Percentiles rank a stretch among this genome's conserved stretches.
Conservation (phyloP, 1,284 basidiomycete species). For the Pseudozyma flocculosa region DNA sequence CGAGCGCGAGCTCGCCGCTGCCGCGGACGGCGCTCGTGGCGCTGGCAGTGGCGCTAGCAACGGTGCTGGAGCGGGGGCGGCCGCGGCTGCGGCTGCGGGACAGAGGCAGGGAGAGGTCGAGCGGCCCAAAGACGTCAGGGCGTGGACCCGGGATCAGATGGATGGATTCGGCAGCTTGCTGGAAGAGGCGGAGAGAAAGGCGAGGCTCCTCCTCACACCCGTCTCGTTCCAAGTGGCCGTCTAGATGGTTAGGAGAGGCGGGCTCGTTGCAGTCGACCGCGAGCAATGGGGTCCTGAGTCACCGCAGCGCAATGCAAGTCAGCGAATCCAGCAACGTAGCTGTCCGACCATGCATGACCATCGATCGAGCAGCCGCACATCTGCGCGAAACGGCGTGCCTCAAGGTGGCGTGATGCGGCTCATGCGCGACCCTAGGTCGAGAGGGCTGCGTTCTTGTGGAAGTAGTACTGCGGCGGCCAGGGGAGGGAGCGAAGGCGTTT, state of each 20-base stretch:
- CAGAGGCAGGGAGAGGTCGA: neutral
- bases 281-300: too few relatives aligned
- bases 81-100: neutral
- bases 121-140: conserved; percentile 4
- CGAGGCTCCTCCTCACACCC: conserved; percentile 13
- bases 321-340: too few relatives aligned
- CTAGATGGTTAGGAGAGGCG: neutral
- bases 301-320: too few relatives aligned
- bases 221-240: neutral
- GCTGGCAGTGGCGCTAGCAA: too few relatives aligned
- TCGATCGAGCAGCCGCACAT: too few relatives aligned
- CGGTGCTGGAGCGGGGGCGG: too few relatives aligned
- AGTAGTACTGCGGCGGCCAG: conserved; percentile 2
- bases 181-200: conserved; percentile 9
- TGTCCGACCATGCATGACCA: too few relatives aligned
- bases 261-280: too few relatives aligned
- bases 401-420: too few relatives aligned
- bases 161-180: conserved; percentile 11
- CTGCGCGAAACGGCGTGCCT: too few relatives aligned
- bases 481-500: too few relatives aligned
- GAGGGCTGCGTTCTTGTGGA: conserved; percentile 1
- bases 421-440: conserved; percentile 2
- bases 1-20: neutral
- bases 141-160: conserved; percentile 21
- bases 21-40: too few relatives aligned